Percentiles rank a stretch among this genome's conserved stretches.
phyloP scores from a whole-genome alignment of 2,329 filamentous ascomycete genomes.

The Sporothrix inflata region DNA sequence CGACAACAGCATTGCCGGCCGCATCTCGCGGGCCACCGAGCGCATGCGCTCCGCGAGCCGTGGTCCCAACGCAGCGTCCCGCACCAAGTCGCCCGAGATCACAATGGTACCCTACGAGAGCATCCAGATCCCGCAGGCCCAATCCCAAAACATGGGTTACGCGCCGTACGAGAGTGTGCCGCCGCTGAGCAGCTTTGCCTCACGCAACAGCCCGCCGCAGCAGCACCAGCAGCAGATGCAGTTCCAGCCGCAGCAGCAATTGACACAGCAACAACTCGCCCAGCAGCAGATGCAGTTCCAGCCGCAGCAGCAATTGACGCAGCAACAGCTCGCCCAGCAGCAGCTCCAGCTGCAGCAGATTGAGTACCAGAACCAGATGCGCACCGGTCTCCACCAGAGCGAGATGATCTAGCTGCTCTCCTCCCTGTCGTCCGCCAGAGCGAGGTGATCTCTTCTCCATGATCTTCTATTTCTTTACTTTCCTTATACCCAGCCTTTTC shows the following conservation, averaged over 20 bases:
- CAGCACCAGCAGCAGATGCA: slow-evolving; percentile 39
- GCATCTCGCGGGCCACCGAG: slow-evolving; percentile 61
- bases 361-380: slow-evolving; percentile 43
- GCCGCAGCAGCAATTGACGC: slow-evolving; percentile 33
- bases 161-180: slow-evolving; percentile 51
- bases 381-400: slow-evolving; percentile 56
- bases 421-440: neutral
- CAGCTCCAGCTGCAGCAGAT: slow-evolving; percentile 39
- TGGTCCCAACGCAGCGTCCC: slow-evolving; percentile 49
- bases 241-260: slow-evolving; percentile 32
- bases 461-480: neutral
- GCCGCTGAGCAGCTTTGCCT: slow-evolving; percentile 41
- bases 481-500: slow-evolving; percentile 21
- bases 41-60: slow-evolving; percentile 64
- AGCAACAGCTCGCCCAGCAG: slow-evolving; percentile 39
- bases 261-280: slow-evolving; percentile 38
- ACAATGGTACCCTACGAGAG: slow-evolving; percentile 46
- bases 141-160: slow-evolving; percentile 42
- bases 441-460: neutral
- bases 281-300: slow-evolving; percentile 34
- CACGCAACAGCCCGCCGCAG: slow-evolving; percentile 43
- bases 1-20: slow-evolving; percentile 54
- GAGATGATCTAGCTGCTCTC: slow-evolving; percentile 56
- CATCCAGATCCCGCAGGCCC: slow-evolving; percentile 43
- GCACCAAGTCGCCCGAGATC: slow-evolving; percentile 42